Percentiles rank a stretch among this genome's conserved stretches.
These are phyloP conservation scores for Naegleria fowleri DNA, from an alignment of 208 protist species.

Conservation along the genomic window DNA sequence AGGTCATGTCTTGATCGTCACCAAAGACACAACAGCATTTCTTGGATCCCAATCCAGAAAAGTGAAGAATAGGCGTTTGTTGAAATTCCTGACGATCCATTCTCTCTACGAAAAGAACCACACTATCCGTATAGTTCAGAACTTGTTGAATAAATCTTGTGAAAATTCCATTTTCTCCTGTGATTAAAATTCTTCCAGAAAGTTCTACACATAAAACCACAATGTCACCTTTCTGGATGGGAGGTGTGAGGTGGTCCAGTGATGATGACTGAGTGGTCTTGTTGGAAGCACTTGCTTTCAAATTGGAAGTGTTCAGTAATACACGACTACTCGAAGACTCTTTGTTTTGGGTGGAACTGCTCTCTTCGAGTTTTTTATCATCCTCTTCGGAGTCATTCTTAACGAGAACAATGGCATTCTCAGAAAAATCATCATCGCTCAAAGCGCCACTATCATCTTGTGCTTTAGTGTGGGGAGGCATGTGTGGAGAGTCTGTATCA, in stretches of 20 bases:
- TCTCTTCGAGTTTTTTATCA: not conserved
- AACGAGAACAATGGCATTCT: not conserved
- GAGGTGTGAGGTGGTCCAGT: not conserved
- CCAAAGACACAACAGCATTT: not conserved
- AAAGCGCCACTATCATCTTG: not conserved
- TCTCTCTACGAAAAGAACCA: constrained; percentile 18
- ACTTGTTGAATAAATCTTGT: not conserved
- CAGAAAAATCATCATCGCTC: not conserved
- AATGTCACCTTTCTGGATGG: constrained; percentile 1
- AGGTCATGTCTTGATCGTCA: not conserved
- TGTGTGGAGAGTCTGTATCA: not conserved
- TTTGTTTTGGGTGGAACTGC: not conserved
- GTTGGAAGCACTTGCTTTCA: not conserved
- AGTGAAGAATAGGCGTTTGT: not conserved
- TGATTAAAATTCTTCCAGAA: not conserved
- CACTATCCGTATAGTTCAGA: not conserved
- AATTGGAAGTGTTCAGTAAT: not conserved
- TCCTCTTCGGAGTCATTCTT: not conserved
- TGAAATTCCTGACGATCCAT: not conserved
- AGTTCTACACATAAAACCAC: constrained; percentile 8
- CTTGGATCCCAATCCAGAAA: too few species aligned
- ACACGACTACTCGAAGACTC: not conserved
- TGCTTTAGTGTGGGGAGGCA: not conserved
- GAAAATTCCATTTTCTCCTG: constrained; percentile 11
- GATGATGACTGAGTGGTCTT: not conserved